Base-by-base conservation (phyloP, 768 basidiomycete species). In the Russula sp. region DNA sequence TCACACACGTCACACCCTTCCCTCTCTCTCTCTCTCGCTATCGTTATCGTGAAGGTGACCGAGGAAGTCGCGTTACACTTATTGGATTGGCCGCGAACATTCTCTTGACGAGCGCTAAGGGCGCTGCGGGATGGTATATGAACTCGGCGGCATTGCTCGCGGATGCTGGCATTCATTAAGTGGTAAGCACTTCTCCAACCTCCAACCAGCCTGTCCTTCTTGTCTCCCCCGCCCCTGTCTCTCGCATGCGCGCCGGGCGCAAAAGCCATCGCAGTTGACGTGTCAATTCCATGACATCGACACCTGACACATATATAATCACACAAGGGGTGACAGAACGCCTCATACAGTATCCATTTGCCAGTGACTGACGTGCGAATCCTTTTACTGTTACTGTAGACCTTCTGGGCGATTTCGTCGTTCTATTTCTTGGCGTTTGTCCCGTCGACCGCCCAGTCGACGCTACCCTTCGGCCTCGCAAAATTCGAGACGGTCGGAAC, bases 401-500 rank as follows among this genome's bases (percentile, higher is more conserved):
- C 75, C 78, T 96, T 22, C 75, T 95, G 62, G 94, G 92, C 26
- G 97, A 95, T 77, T 87, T 95, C 72, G 92, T 95, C 61, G 94
- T 92, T 5, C 81, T 98, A 11, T 87, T 90, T 90, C 87, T 72
- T 97, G 92, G 90, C 85, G 85, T 57, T 79, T 94, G 40, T 93
- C 92, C 1, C 83, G 93, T 57, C 84, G 83, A 72, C 84, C 89
- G n/a, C 90, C 94, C 11, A 88, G 90, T 10, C 81, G 78, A 67
- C 78, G 76, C 67, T 98, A 93, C 73, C 94, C 1, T 94, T 88
- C 66, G 92, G 93, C 18, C 90, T 92, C 70, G 89, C 89, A 67
- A 98, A 98, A 76, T 96, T 94, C 69, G 96, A 99, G 76, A 94
- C 94, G 5, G 79, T 98, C 26, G 96, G 96, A 53, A 96, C 95